Evolutionary conservation across 1,284 basidiomycete genomes (phyloP).

Genomic region (Marasmius oreades): DNA sequence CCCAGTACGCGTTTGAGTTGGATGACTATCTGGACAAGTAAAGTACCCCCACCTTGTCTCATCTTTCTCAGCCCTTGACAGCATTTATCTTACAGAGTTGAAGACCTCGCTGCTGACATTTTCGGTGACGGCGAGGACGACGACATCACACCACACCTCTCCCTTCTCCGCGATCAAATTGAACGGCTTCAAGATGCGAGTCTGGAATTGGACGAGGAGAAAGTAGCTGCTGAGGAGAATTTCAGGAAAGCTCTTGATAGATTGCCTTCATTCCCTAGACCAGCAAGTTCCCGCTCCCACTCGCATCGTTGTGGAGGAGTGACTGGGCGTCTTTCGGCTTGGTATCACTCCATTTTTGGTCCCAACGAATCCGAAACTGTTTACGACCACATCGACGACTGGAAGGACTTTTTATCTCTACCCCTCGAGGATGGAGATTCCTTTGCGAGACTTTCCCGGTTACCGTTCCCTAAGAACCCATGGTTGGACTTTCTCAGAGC

Average conservation of each 20-base stretch:
- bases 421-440: not conserved
- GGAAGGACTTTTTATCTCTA: not conserved
- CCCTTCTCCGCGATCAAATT: slow-evolving; percentile 29
- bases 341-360: not conserved
- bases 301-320: not conserved
- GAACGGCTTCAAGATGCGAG: slow-evolving; percentile 49
- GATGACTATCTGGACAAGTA: slow-evolving; percentile 54
- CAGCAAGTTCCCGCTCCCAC: not conserved
- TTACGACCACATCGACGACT: not conserved
- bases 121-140: too few relatives aligned
- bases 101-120: slow-evolving; percentile 24
- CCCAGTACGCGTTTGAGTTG: slow-evolving; percentile 68
- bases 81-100: slow-evolving; percentile 36
- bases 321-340: not conserved
- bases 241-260: slow-evolving; percentile 32
- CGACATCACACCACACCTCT: slow-evolving; percentile 9
- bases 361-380: not conserved
- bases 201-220: slow-evolving; percentile 51
- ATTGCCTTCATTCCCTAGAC: slow-evolving; percentile 15
- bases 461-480: slow-evolving; percentile 2
- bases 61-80: slow-evolving; percentile 3
- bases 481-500: slow-evolving; percentile 50
- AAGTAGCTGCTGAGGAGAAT: slow-evolving; percentile 38
- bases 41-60: slow-evolving; percentile 16
- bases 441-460: not conserved